Evolutionary conservation across 164 flowering plant genomes (phyloP).

Genomic region (Magnolia sinica): DNA sequence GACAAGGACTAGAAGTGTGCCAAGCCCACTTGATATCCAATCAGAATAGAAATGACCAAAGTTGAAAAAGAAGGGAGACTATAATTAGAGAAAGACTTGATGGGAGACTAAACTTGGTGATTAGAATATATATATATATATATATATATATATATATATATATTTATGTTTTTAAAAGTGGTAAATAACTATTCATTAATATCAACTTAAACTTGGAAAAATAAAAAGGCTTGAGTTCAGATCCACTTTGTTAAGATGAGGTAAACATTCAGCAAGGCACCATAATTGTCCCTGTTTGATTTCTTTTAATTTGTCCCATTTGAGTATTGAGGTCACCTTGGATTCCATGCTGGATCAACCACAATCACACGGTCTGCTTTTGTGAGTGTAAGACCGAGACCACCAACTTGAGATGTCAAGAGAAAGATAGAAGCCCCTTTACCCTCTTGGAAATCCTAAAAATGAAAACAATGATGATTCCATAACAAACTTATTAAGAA

Average conservation of each 20-base stretch:
- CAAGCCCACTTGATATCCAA: neutral
- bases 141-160: too few relatives aligned
- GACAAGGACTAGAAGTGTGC: too few relatives aligned
- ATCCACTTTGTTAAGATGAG: neutral
- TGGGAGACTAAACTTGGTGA: neutral
- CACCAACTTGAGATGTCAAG: constrained; percentile 98
- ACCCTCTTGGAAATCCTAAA: constrained; percentile 93
- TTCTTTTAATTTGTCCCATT: neutral
- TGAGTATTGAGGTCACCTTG: constrained; percentile 50
- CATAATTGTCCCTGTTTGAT: neutral
- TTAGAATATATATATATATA: too few relatives aligned
- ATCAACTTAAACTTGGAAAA: neutral
- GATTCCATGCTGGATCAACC: constrained; percentile 99
- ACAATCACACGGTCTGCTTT: constrained; percentile 99
- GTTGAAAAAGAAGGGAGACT: neutral
- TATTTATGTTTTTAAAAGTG: neutral
- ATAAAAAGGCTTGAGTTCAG: neutral
- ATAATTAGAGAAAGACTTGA: neutral
- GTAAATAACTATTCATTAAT: neutral
- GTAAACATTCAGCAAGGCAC: neutral
- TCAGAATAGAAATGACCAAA: neutral
- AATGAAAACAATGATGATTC: neutral
- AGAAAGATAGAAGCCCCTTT: constrained; percentile 82
- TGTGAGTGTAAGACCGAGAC: constrained; percentile 95
- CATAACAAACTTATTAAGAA: neutral